Evolutionary conservation across 225 moss, liverwort and hornwort species (phyloP).

Genomic region (Anthoceros angustus): DNA sequence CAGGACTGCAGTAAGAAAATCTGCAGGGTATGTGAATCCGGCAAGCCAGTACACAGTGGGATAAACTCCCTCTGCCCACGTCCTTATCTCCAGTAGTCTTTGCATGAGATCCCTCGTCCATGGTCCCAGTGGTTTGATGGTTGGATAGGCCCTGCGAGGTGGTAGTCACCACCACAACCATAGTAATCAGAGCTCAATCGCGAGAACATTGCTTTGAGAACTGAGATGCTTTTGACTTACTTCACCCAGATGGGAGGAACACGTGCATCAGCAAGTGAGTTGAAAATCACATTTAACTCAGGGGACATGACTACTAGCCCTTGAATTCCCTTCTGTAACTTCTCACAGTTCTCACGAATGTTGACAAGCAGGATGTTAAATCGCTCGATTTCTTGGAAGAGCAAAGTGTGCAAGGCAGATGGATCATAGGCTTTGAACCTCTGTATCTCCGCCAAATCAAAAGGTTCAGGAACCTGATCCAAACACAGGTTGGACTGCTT

Average conservation of each 20-base stretch:
- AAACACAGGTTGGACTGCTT: neutral
- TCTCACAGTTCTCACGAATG: conserved; percentile 40
- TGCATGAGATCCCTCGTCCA: conserved; percentile 53
- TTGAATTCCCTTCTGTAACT: conserved; percentile 46
- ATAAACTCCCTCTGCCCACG: conserved; percentile 64
- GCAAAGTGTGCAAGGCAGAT: conserved; percentile 50
- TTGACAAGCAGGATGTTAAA: conserved; percentile 42
- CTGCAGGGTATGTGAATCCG: conserved; percentile 64
- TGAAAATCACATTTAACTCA: conserved; percentile 47
- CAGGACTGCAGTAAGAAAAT: conserved; percentile 60
- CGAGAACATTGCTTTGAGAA: neutral
- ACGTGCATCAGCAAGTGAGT: conserved; percentile 36
- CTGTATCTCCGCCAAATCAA: conserved; percentile 33
- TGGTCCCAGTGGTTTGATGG: conserved; percentile 51
- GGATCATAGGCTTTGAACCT: conserved; percentile 53
- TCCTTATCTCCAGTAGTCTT: conserved; percentile 31
- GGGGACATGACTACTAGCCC: conserved; percentile 52
- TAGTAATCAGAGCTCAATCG: neutral
- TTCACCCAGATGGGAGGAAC: conserved; percentile 63
- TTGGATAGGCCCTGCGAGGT: conserved; percentile 53
- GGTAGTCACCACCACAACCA: neutral
- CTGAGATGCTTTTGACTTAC: conserved; percentile 19
- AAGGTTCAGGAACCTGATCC: conserved; percentile 46
- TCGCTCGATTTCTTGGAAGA: conserved; percentile 65
- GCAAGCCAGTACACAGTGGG: conserved; percentile 67